Evolutionary conservation across 2,329 filamentous ascomycete species (phyloP), one percentile per base, ranked within the genome.

Genomic region (Ascocoryne sarcoides): DNA sequence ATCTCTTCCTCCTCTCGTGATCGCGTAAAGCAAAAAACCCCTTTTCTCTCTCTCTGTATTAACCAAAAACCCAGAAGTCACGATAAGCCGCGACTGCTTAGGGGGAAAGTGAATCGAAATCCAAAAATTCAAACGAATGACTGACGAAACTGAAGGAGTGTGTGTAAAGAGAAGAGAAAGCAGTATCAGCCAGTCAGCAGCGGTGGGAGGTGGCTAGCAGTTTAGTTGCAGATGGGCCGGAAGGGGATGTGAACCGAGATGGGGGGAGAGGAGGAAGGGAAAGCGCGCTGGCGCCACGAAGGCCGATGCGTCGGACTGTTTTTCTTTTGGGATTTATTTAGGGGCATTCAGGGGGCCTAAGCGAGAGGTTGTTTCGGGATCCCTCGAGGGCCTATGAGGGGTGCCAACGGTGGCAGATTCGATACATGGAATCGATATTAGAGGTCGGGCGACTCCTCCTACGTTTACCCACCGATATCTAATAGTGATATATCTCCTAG

Each of bases 81-180:
- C 46, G 41, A 30, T 12, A 21, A 20, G 17, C 20, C 38, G 43
- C 40, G 38, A 39, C 19, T 29, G 35, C 37, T 36, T 12, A 29
- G 39, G 39, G 36, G 36, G 29, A n/a, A n/a, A n/a, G 43, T 28
- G 43, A 50, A 54, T 10, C 40, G 43, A 46, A 49, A 40, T 26
- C 12, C 23, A 26, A 26, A n/a, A 17, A 37, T 42, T 20, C 36
- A 50, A 55, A 53, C 44, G 50, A 55, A 34, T 44, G 46, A 45
- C 44, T 49, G 8, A 18, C n/a, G 19, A n/a, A 17, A 33, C n/a
- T 40, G 35, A 49, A 46, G 40, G 46, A 46, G 47, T 23, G 45
- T 47, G 30, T 16, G n/a, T 42, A 10, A 21, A 37, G 32, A 39
- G 32, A 39, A 37, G 32, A 39, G 23, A 21, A 37, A 40, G 38